Evolutionary conservation across 2,329 filamentous ascomycete species (phyloP).

Genomic region (Chaetomium olivaceum): DNA sequence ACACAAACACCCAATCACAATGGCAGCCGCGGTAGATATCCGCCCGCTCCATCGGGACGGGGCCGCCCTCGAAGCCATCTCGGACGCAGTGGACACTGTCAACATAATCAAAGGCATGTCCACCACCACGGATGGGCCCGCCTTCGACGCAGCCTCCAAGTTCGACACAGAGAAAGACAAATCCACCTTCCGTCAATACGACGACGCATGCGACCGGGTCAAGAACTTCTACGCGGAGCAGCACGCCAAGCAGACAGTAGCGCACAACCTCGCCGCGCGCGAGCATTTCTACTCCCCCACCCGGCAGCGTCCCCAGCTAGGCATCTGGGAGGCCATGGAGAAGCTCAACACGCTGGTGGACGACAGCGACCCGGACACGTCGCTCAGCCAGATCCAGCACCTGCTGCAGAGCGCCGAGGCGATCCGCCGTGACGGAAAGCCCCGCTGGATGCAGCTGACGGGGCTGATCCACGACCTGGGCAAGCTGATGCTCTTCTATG

Average conservation of each 20-base stretch:
- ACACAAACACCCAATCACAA: slow-evolving; percentile 16
- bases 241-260: slow-evolving; percentile 71
- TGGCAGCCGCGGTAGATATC: slow-evolving; percentile 36
- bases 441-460: slow-evolving; percentile 77
- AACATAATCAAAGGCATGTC: slow-evolving; percentile 36
- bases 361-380: slow-evolving; percentile 87
- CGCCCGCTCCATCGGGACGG: slow-evolving; percentile 29
- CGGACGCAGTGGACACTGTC: slow-evolving; percentile 40
- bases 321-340: slow-evolving; percentile 89
- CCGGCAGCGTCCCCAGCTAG: slow-evolving; percentile 68
- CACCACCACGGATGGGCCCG: neutral
- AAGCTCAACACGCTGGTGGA: slow-evolving; percentile 89
- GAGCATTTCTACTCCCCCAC: slow-evolving; percentile 67
- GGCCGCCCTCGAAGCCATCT: slow-evolving; percentile 38
- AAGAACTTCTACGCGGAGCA: slow-evolving; percentile 82
- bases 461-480: slow-evolving; percentile 78
- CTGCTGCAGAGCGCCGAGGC: slow-evolving; percentile 86
- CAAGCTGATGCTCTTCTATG: slow-evolving; percentile 74
- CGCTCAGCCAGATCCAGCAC: slow-evolving; percentile 85
- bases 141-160: slow-evolving; percentile 25
- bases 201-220: slow-evolving; percentile 78
- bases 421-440: slow-evolving; percentile 81
- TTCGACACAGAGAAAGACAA: slow-evolving; percentile 42
- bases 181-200: slow-evolving; percentile 64
- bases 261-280: slow-evolving; percentile 82